These are phyloP conservation scores for Ormosia semicastrata DNA, from an alignment of 306 rosid genomes.

Conservation along the genomic window DNA sequence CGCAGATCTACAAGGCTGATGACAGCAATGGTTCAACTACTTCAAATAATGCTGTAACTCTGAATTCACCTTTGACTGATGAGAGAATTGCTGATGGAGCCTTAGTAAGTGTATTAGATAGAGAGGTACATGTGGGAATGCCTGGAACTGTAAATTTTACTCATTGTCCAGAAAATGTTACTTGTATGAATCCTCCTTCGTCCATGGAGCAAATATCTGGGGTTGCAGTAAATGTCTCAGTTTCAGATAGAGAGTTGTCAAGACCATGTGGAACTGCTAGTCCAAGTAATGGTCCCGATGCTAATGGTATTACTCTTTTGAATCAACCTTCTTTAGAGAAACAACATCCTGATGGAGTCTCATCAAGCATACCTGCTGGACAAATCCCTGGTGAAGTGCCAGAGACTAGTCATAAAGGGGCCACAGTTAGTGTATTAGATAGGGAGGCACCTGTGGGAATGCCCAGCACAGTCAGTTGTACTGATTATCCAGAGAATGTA, in stretches of 20 bases:
- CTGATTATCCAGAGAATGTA: constrained; percentile 1
- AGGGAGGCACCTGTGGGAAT: constrained; percentile 19
- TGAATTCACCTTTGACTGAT: constrained; percentile 18
- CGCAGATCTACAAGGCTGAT: neutral
- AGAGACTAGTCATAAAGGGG: constrained; percentile 21
- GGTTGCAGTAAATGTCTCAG: constrained; percentile 5
- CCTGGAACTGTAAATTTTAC: constrained; percentile 10
- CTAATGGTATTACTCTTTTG: neutral
- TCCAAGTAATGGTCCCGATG: neutral
- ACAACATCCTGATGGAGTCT: constrained; percentile 22
- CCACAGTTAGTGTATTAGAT: constrained; percentile 14
- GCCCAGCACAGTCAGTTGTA: neutral
- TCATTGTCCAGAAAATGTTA: constrained; percentile 13
- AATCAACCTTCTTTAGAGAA: constrained; percentile 22
- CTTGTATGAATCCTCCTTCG: constrained; percentile 23
- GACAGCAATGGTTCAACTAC: constrained; percentile 11
- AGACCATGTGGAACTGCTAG: constrained; percentile 21
- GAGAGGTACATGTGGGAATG: constrained; percentile 13
- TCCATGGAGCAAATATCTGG: constrained; percentile 20
- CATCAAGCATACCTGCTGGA: constrained; percentile 24
- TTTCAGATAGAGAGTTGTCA: constrained; percentile 26
- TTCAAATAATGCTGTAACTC: constrained; percentile 4
- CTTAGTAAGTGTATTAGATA: constrained; percentile 13
- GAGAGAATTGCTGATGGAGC: constrained; percentile 28
- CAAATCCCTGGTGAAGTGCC: constrained; percentile 24